Percentiles rank a stretch among this genome's conserved stretches.
phyloP scores from a whole-genome alignment of 805 yeast species.

The Metschnikowia similis region DNA sequence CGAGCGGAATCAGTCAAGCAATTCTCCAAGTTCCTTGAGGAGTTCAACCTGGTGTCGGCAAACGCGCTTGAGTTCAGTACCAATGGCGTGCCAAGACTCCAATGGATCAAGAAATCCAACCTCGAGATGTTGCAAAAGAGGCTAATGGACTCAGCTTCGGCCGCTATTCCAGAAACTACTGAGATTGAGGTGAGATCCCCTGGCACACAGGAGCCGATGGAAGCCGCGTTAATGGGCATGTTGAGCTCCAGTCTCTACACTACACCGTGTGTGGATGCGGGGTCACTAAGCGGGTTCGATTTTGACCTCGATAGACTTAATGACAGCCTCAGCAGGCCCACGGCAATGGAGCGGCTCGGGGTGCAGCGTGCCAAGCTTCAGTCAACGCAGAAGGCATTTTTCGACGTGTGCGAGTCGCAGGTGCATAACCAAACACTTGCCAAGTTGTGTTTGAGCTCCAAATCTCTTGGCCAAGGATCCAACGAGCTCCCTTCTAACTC shows the following conservation, averaged over 20 bases:
- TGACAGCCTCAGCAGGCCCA: constrained; percentile 26
- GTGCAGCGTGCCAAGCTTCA: constrained; percentile 36
- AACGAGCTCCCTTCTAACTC: constrained; percentile 15
- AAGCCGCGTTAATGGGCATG: background rate
- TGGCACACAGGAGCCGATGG: background rate
- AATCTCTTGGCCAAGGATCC: constrained; percentile 13
- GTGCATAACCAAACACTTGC: constrained; percentile 26
- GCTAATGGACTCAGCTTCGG: background rate
- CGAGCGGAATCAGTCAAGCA: background rate
- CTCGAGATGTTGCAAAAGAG: constrained; percentile 5
- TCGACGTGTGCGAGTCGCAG: constrained; percentile 46
- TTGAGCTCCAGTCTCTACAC: background rate
- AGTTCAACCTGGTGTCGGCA: constrained; percentile 13
- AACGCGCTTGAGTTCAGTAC: constrained; percentile 10
- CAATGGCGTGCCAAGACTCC: background rate
- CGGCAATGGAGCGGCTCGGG: constrained; percentile 39
- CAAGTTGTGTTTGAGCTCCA: constrained; percentile 17
- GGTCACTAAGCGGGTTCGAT: constrained; percentile 11
- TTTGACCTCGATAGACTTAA: constrained; percentile 12
- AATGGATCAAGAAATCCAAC: constrained; percentile 10
- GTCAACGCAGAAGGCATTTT: constrained; percentile 41
- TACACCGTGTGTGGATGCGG: constrained; percentile 1
- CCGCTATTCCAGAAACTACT: background rate
- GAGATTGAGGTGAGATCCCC: background rate
- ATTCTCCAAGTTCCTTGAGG: constrained; percentile 9